Evolutionary conservation across 139 green algal species (phyloP).

Genomic region (Closterium sp.): DNA sequence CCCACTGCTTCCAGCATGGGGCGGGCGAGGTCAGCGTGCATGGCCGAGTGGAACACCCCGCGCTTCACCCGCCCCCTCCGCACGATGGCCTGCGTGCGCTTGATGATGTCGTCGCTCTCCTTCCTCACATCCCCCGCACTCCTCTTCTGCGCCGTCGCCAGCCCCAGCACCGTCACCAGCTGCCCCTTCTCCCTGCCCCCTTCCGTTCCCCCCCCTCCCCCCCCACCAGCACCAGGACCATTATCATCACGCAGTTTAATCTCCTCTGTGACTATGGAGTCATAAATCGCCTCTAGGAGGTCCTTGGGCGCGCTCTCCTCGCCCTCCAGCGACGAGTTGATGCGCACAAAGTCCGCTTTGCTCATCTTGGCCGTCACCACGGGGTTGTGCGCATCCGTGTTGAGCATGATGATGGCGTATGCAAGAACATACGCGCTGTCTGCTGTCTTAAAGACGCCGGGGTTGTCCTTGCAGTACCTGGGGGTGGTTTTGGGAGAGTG

Average conservation of each 20-base stretch:
- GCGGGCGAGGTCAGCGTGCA: slow-evolving; percentile 34
- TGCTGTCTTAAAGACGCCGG: slow-evolving; percentile 82
- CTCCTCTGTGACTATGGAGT: slow-evolving; percentile 91
- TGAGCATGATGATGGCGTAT: slow-evolving; percentile 99
- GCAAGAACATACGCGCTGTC: slow-evolving; percentile 97
- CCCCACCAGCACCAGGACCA: neutral
- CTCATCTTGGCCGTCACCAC: slow-evolving; percentile 58
- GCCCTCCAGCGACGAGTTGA: slow-evolving; percentile 25
- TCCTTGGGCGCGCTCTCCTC: slow-evolving; percentile 33
- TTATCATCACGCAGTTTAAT: slow-evolving; percentile 88
- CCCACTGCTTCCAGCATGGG: slow-evolving; percentile 91
- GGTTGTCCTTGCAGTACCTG: slow-evolving; percentile 85
- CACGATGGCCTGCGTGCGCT: slow-evolving; percentile 32
- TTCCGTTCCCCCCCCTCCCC: neutral
- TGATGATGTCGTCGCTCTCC: slow-evolving; percentile 48
- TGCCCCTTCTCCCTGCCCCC: slow-evolving; percentile 22
- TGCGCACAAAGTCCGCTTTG: slow-evolving; percentile 51
- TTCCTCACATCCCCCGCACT: slow-evolving; percentile 18
- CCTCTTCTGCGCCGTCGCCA: slow-evolving; percentile 11
- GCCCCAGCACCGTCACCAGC: slow-evolving; percentile 37
- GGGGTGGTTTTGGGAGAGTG: neutral
- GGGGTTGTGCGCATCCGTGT: slow-evolving; percentile 98
- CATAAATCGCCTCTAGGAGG: slow-evolving; percentile 75
- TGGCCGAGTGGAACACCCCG: slow-evolving; percentile 41
- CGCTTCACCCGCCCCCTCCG: slow-evolving; percentile 5